A percentile compares a stretch with the other conserved stretches of the same genome.
These are phyloP conservation scores for Phytopythium helicoides DNA, from an alignment of 352 stramenopile species.

Conservation along the genomic window DNA sequence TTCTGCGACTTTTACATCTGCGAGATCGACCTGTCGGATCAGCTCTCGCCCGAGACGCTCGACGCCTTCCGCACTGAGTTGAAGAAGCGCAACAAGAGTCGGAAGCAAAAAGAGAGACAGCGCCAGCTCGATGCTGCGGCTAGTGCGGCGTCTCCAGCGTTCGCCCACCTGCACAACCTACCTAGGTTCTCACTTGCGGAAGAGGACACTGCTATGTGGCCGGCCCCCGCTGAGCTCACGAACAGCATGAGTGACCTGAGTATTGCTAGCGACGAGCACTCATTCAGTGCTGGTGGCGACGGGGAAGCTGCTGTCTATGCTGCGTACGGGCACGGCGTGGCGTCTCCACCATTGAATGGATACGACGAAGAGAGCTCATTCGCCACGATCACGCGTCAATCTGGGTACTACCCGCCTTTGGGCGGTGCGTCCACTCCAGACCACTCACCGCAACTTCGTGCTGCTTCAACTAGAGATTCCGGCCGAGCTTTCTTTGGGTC, in stretches of 20 bases:
- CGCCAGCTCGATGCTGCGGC: conserved; percentile 12
- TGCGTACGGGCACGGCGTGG: conserved; percentile 1
- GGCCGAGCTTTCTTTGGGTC: conserved; percentile 17
- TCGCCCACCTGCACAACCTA: conserved; percentile 18
- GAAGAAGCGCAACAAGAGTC: conserved; percentile 73
- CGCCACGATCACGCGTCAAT: conserved; percentile 67
- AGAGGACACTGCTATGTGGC: conserved; percentile 44
- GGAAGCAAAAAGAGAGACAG: conserved; percentile 54
- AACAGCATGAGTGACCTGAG: conserved; percentile 1
- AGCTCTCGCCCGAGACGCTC: conserved; percentile 68
- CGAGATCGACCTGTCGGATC: conserved; percentile 74
- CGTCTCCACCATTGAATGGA: conserved; percentile 9
- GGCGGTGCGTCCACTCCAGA: conserved; percentile 8
- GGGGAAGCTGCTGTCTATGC: conserved; percentile 1
- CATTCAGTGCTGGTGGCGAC: conserved; percentile 10
- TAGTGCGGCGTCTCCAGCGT: conserved; percentile 27
- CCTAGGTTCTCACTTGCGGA: conserved; percentile 53
- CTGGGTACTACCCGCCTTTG: conserved; percentile 68
- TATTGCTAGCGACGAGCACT: conserved; percentile 27
- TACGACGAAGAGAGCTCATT: conserved; percentile 55
- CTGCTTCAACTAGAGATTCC: conserved; percentile 2
- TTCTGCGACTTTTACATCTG: conserved; percentile 89
- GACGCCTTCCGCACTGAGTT: conserved; percentile 59
- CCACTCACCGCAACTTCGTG: not conserved
- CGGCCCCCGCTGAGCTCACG: conserved; percentile 53